A percentile compares a stretch with the other conserved stretches of the same genome.
Conservation (phyloP, 2,329 filamentous ascomycete species). For the Beauveria asiatica region DNA sequence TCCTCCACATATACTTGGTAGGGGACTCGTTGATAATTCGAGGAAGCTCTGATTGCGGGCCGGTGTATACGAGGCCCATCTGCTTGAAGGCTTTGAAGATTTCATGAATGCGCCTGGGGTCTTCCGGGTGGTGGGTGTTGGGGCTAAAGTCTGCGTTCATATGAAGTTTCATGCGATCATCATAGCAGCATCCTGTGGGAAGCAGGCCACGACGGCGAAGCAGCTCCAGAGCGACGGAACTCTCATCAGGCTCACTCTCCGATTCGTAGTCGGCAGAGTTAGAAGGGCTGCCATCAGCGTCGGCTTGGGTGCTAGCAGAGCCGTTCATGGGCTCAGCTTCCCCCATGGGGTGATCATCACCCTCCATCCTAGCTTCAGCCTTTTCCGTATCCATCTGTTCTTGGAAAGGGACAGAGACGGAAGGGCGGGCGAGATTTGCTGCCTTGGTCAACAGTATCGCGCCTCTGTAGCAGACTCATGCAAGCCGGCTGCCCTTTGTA, state of each 20-base stretch:
- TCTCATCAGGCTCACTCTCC: slow-evolving; percentile 26
- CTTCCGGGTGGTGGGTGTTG: slow-evolving; percentile 83
- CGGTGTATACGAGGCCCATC: slow-evolving; percentile 65
- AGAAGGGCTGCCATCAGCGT: slow-evolving; percentile 20
- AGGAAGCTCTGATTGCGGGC: slow-evolving; percentile 45
- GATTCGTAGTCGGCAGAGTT: slow-evolving; percentile 25
- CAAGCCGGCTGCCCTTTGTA: background rate
- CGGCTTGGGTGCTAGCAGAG: slow-evolving; percentile 3
- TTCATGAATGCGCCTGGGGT: slow-evolving; percentile 82
- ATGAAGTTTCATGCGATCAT: slow-evolving; percentile 92
- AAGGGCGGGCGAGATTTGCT: background rate
- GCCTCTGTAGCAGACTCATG: background rate
- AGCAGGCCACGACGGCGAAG: slow-evolving; percentile 41
- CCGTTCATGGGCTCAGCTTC: slow-evolving; percentile 13
- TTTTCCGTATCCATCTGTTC: background rate
- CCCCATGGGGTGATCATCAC: slow-evolving; percentile 10
- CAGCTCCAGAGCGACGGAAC: slow-evolving; percentile 29
- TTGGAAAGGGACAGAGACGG: background rate
- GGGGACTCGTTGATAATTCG: slow-evolving; percentile 44
- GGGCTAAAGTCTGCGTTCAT: slow-evolving; percentile 70
- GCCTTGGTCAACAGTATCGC: background rate
- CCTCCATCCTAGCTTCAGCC: slow-evolving; percentile 10
- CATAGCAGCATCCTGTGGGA: slow-evolving; percentile 76
- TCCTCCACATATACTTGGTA: slow-evolving; percentile 63
- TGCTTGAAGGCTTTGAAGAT: slow-evolving; percentile 86